Conservation (phyloP, 2,329 filamentous ascomycete species). For the Stagonosporopsis chrysanthemi region DNA sequence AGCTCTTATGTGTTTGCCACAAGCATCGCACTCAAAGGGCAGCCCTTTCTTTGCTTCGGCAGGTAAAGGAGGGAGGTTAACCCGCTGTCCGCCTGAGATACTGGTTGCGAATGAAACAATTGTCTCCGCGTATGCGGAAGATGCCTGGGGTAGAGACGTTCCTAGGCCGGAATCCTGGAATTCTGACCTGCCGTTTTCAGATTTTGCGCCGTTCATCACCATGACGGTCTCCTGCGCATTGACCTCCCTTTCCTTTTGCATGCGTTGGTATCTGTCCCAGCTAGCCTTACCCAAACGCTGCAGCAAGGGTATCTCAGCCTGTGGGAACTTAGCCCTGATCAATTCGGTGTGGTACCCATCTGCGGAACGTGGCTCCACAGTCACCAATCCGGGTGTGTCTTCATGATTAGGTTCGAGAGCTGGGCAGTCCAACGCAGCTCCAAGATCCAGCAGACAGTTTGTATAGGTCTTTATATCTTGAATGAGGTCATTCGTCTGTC, state of each 20-base stretch:
- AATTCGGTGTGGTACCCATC: constrained; percentile 31
- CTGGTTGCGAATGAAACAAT: constrained; percentile 27
- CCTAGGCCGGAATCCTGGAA: constrained; percentile 36
- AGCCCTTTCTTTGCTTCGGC: constrained; percentile 23
- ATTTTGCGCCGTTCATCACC: constrained; percentile 5
- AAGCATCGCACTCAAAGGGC: constrained; percentile 31
- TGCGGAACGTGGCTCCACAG: constrained; percentile 19
- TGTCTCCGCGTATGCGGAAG: constrained; percentile 27
- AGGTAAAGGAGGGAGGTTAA: constrained; percentile 29
- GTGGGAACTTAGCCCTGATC: constrained; percentile 26
- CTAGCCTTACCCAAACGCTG: constrained; percentile 28
- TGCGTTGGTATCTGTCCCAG: constrained; percentile 30
- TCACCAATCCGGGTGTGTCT: constrained; percentile 12
- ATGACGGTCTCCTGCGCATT: constrained; percentile 4
- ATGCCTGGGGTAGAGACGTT: constrained; percentile 22
- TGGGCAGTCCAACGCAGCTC: constrained; percentile 25
- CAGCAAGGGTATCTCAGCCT: constrained; percentile 13
- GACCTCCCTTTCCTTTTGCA: constrained; percentile 23
- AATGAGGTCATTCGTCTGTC: not conserved
- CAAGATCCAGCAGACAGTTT: constrained; percentile 28
- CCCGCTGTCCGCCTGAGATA: constrained; percentile 17
- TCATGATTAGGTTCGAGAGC: constrained; percentile 22
- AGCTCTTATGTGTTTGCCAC: constrained; percentile 19
- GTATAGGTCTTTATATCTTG: constrained; percentile 23
- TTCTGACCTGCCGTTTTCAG: constrained; percentile 17